Conservation (phyloP, 2,329 filamentous ascomycete species). For the Saccharata proteae region DNA sequence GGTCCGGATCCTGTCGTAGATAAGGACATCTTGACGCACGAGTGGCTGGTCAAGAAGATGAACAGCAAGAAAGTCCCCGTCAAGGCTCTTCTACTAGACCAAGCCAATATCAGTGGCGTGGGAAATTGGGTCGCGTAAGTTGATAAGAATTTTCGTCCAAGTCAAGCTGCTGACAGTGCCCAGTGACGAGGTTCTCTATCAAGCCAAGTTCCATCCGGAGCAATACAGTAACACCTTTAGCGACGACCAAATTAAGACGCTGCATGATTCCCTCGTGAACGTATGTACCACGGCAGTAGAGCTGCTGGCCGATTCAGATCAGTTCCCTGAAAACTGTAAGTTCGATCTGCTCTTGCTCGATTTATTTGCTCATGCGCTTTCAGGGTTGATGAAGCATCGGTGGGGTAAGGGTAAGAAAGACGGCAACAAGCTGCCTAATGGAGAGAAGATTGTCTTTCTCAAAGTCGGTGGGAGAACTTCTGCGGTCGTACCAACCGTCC, state of each 20-base stretch:
- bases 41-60: conserved; percentile 63
- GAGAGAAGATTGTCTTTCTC: conserved; percentile 72
- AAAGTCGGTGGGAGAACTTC: conserved; percentile 88
- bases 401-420: conserved; percentile 84
- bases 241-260: conserved; percentile 54
- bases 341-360: conserved; percentile 3
- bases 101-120: conserved; percentile 78
- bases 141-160: too few relatives aligned
- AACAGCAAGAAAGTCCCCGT: conserved; percentile 69
- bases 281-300: conserved; percentile 74
- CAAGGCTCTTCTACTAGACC: conserved; percentile 80
- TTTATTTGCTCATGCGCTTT: not conserved
- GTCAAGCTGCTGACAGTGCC: too few relatives aligned
- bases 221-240: conserved; percentile 78
- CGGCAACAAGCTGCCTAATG: conserved; percentile 59
- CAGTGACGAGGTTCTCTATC: conserved; percentile 77
- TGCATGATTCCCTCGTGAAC: conserved; percentile 63
- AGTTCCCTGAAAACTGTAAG: conserved; percentile 74
- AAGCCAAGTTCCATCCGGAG: conserved; percentile 81
- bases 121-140: conserved; percentile 84
- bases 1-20: conserved; percentile 88
- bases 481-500: conserved; percentile 71
- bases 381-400: conserved; percentile 54
- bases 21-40: conserved; percentile 60
- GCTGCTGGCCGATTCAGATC: conserved; percentile 64